Percentiles rank a stretch among this genome's conserved stretches.
Evolutionary conservation across 306 rosid species (phyloP).

Genomic region (Gastrolobium villosum): DNA sequence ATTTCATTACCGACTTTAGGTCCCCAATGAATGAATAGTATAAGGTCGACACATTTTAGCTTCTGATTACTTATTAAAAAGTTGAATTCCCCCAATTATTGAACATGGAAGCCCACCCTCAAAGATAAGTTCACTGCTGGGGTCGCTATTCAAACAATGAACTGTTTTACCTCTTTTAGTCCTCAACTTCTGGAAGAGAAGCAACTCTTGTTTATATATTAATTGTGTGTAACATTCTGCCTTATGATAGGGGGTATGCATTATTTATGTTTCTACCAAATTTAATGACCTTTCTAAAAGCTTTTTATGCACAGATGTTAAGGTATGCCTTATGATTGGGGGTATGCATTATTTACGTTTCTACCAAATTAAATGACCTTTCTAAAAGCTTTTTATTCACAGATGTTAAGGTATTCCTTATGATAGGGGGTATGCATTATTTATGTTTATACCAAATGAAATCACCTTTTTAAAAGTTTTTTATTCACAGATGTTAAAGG

Average conservation of each 20-base stretch:
- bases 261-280: slow-evolving; percentile 30
- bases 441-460: slow-evolving; percentile 20
- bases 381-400: neutral
- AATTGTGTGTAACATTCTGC: no score
- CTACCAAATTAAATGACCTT: slow-evolving; percentile 1
- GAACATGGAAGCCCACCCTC: slow-evolving; percentile 17
- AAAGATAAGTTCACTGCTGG: neutral
- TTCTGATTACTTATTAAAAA: slow-evolving; percentile 13
- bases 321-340: no score
- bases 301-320: neutral
- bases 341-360: slow-evolving; percentile 14
- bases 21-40: slow-evolving; percentile 10
- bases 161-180: neutral
- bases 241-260: neutral
- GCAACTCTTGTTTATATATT: neutral
- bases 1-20: slow-evolving; percentile 24
- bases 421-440: neutral
- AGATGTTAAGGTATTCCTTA: no score
- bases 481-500: neutral
- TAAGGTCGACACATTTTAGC: neutral
- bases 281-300: neutral
- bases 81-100: neutral
- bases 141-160: neutral
- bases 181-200: neutral
- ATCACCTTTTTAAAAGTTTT: neutral